These are phyloP conservation scores for Backusella australiensis DNA, from an alignment of 192 early-diverging fungal genomes.

Conservation along the genomic window DNA sequence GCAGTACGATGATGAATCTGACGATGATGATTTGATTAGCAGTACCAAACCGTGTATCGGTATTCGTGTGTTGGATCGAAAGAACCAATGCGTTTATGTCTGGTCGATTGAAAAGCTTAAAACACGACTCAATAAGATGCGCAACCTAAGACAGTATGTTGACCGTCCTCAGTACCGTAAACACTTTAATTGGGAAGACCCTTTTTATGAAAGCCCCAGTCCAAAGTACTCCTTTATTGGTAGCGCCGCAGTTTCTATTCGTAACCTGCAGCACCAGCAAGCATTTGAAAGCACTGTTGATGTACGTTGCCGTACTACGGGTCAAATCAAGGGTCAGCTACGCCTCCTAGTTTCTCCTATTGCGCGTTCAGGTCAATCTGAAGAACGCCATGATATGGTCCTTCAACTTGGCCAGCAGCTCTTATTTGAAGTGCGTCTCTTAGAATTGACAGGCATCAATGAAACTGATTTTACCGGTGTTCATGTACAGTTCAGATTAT, in stretches of 20 bases:
- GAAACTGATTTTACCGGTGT: constrained; percentile 63
- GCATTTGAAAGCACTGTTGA: constrained; percentile 43
- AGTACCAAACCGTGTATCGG: constrained; percentile 48
- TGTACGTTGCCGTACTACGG: constrained; percentile 45
- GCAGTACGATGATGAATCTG: constrained; percentile 41
- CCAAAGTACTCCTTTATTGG: constrained; percentile 57
- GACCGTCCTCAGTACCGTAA: constrained; percentile 56
- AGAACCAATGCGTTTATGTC: constrained; percentile 47
- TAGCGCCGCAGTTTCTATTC: constrained; percentile 41
- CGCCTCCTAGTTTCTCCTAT: constrained; percentile 44
- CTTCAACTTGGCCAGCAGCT: constrained; percentile 44
- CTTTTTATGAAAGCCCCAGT: constrained; percentile 55
- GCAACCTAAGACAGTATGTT: constrained; percentile 48
- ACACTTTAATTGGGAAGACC: constrained; percentile 56
- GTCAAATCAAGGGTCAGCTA: constrained; percentile 37
- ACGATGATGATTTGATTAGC: constrained; percentile 32
- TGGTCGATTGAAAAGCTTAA: constrained; percentile 40
- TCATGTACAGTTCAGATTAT: constrained; percentile 68
- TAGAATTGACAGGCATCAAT: constrained; percentile 56
- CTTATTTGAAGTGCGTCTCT: constrained; percentile 62
- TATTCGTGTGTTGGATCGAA: constrained; percentile 52
- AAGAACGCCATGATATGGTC: constrained; percentile 2
- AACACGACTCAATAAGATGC: constrained; percentile 33
- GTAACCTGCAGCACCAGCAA: constrained; percentile 42
- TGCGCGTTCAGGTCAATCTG: neutral